phyloP scores from a whole-genome alignment of 1,284 basidiomycete genomes.

The Tilletia horrida region DNA sequence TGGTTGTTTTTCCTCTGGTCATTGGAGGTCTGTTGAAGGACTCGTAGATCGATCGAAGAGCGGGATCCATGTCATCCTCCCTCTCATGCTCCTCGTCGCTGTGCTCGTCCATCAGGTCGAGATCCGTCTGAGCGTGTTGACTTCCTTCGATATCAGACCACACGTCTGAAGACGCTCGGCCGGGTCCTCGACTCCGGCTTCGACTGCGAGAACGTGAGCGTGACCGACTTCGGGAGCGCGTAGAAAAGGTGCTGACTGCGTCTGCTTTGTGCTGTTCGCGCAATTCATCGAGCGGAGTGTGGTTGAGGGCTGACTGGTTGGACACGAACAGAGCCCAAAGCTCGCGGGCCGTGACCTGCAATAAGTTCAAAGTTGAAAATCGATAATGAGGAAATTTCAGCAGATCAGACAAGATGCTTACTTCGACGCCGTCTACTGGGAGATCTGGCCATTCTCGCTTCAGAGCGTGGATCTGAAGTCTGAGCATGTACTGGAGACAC shows the following conservation, averaged over 20 bases:
- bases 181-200: not conserved
- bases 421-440: constrained; percentile 32
- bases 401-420: not conserved
- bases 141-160: constrained; percentile 16
- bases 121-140: constrained; percentile 28
- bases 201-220: not conserved
- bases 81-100: constrained; percentile 19
- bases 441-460: constrained; percentile 29
- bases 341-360: constrained; percentile 36
- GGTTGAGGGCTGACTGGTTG: constrained; percentile 3
- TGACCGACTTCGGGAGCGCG: constrained; percentile 6
- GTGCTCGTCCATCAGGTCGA: constrained; percentile 26
- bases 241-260: not conserved
- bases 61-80: constrained; percentile 24
- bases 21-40: too few relatives aligned
- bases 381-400: not conserved
- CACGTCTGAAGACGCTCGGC: not conserved
- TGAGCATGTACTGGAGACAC: constrained; percentile 40
- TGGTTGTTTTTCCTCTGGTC: too few relatives aligned
- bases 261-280: not conserved
- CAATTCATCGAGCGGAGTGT: not conserved
- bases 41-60: not conserved
- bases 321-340: constrained; percentile 45
- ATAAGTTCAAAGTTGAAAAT: not conserved
- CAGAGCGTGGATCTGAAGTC: constrained; percentile 38